A percentile compares a stretch with the other conserved stretches of the same genome.
phyloP scores from a whole-genome alignment of 75 land plant genomes.

The Cryptomeria japonica region DNA sequence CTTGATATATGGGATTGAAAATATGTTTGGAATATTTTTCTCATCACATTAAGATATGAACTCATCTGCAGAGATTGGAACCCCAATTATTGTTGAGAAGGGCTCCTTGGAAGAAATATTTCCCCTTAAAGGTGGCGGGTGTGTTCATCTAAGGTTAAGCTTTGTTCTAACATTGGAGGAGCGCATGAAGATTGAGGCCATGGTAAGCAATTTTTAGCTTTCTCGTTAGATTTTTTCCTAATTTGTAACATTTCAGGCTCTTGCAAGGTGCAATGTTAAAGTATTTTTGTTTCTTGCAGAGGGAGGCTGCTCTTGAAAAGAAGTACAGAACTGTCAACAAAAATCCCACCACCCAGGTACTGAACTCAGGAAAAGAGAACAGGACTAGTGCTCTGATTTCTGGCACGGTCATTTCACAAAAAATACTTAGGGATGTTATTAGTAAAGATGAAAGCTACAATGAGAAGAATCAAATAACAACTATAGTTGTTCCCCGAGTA shows the following conservation, averaged over 20 bases:
- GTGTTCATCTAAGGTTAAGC: slow-evolving; percentile 58
- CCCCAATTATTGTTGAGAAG: slow-evolving; percentile 48
- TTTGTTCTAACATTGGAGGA: slow-evolving; percentile 69
- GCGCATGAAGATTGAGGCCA: slow-evolving; percentile 42
- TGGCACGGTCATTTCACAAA: neutral
- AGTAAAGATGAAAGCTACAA: neutral
- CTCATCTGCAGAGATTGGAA: slow-evolving; percentile 14
- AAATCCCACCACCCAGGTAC: neutral
- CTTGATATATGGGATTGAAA: neutral
- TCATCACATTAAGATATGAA: neutral
- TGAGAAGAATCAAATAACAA: slow-evolving; percentile 1
- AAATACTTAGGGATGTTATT: neutral
- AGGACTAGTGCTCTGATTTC: neutral
- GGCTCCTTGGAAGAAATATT: slow-evolving; percentile 63
- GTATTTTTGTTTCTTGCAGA: slow-evolving; percentile 28
- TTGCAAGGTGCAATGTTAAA: neutral
- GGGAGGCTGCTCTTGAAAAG: slow-evolving; percentile 47
- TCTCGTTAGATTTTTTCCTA: neutral
- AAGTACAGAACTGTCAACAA: slow-evolving; percentile 18
- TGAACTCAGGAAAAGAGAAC: neutral
- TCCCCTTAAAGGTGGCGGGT: slow-evolving; percentile 57
- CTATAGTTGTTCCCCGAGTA: slow-evolving; percentile 15
- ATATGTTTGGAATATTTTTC: neutral
- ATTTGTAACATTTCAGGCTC: slow-evolving; percentile 3
- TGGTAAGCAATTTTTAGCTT: slow-evolving; percentile 34